Conservation (phyloP, 2,329 filamentous ascomycete genomes). For the Epichloe bromicola region DNA sequence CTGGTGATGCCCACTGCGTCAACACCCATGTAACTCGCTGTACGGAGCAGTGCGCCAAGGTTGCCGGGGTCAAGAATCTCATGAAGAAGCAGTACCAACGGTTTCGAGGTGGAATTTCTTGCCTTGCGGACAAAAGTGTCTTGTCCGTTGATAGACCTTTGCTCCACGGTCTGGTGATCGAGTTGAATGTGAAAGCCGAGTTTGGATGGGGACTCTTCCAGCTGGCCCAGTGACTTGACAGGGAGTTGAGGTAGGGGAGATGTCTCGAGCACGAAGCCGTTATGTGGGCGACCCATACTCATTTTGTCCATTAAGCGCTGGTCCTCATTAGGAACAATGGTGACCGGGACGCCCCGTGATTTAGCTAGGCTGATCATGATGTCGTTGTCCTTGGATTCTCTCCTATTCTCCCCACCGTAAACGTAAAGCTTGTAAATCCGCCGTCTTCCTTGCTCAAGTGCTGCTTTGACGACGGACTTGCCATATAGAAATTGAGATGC, state of each 20-base stretch:
- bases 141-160: constrained; percentile 58
- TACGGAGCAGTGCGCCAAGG: constrained; percentile 76
- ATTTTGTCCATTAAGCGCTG: constrained; percentile 69
- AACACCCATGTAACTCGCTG: constrained; percentile 80
- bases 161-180: constrained; percentile 60
- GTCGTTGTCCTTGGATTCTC: constrained; percentile 32
- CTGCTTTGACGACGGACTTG: constrained; percentile 65
- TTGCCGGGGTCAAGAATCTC: constrained; percentile 79
- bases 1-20: constrained; percentile 70
- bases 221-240: constrained; percentile 41
- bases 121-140: constrained; percentile 31
- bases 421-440: constrained; percentile 79
- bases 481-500: constrained; percentile 90
- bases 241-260: constrained; percentile 68
- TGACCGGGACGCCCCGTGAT: constrained; percentile 38
- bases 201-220: constrained; percentile 30
- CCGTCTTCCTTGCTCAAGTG: constrained; percentile 52
- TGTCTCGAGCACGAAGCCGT: constrained; percentile 76
- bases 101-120: constrained; percentile 32
- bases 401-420: constrained; percentile 44
- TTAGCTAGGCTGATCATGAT: constrained; percentile 33
- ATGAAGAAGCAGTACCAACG: constrained; percentile 62
- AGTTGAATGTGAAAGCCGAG: constrained; percentile 46
- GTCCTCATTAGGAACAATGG: constrained; percentile 45
- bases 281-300: constrained; percentile 72